Evolutionary conservation across 176 grass and related monocot species (phyloP), one percentile per base, ranked within the genome.

Genomic region (Cocos nucifera): DNA sequence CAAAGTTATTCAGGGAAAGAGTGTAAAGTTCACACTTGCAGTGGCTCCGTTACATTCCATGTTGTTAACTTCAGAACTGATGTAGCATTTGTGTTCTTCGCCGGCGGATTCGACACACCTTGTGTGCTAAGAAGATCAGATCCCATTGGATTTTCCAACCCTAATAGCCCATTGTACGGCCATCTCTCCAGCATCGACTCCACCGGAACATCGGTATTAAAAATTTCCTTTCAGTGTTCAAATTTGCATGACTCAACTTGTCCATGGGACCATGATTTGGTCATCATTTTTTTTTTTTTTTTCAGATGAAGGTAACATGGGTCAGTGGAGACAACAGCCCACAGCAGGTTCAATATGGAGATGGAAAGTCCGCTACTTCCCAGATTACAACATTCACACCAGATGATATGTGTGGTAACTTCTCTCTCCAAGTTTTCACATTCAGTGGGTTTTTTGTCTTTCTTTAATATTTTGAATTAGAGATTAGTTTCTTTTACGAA

Each of bases 371-470:
- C 6, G 75, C 69, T n/a, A 23, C 71, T 23, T 95, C 85, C 19
- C 6, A 54, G 17, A 79, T 74, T 0, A 64, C 56, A 21, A 95
- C 85, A 0, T 95, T 95, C 61, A 89, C 85, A 2, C 79, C 58
- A 53, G 60, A 79, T 23, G 89, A 89, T 4, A 95, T 95, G 89
- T 95, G 85, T 68, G 80, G 89, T 95, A 61, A 95, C 85, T 74
- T 35, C 19, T 15, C 0, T 20, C 21, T 52, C 22, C n/a, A 49
- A 44, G 17, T 30, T 7, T 3, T 52, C 44, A 60, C 27, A 4
- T 27, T 72, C 57, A 22, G 17, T 39, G 12, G 15, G 6, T 57
- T 14, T 25, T 8, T 57, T 28, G 35, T 12, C 35, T 39, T 39
- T 39, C 2, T 0, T 39, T 39, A 44, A 12, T 12, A 3, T 9